A percentile compares a stretch with the other conserved stretches of the same genome.
phyloP scores from a whole-genome alignment of 345 rosid genomes.

The Bruguiera parviflora region DNA sequence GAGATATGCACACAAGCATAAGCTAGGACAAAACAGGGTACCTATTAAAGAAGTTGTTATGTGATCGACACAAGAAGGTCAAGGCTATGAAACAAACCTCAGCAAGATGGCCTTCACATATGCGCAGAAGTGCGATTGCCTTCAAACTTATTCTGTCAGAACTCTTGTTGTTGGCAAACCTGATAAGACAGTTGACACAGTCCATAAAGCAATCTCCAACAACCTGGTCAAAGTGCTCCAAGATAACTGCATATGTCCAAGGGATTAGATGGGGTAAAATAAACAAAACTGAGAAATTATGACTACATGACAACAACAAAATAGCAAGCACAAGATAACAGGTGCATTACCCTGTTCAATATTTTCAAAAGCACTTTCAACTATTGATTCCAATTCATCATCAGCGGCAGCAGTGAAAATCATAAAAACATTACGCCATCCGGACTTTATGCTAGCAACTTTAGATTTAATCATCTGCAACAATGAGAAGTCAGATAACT shows the following conservation, averaged over 20 bases:
- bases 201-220: constrained; percentile 99
- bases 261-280: constrained; percentile 28
- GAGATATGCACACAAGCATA: not conserved
- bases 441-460: constrained; percentile 89
- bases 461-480: constrained; percentile 89
- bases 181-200: constrained; percentile 94
- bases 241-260: constrained; percentile 66
- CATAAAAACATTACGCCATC: constrained; percentile 94
- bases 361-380: constrained; percentile 88
- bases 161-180: constrained; percentile 89
- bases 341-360: constrained; percentile 72
- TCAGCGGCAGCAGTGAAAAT: constrained; percentile 91
- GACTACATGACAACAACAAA: not conserved
- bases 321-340: not conserved
- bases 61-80: not conserved
- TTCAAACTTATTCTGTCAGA: constrained; percentile 93
- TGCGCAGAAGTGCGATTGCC: constrained; percentile 97
- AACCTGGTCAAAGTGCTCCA: constrained; percentile 99
- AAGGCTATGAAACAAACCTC: constrained; percentile 53
- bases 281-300: not conserved
- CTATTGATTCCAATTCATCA: constrained; percentile 75
- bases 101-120: constrained; percentile 98
- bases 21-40: not conserved
- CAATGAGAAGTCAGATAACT: constrained; percentile 18
- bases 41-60: too few species aligned